Percentiles rank a stretch among this genome's conserved stretches.
These are phyloP conservation scores for Udeniomyces megalosporus DNA, from an alignment of 768 basidiomycete genomes.

Conservation along the genomic window DNA sequence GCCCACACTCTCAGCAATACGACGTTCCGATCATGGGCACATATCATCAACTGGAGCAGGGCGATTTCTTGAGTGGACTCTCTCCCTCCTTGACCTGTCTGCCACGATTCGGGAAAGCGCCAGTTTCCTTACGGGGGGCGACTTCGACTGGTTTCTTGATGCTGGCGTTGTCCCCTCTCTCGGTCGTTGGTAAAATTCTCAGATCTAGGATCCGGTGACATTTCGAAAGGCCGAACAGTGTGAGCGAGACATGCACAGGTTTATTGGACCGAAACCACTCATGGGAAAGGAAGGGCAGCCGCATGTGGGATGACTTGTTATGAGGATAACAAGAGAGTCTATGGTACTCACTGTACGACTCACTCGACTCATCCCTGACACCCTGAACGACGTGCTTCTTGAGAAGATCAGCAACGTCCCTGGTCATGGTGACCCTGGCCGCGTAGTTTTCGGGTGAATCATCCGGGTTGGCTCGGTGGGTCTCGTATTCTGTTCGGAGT, in stretches of 20 bases:
- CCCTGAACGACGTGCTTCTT: slow-evolving; percentile 11
- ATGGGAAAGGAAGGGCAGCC: background rate
- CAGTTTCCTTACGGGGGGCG: background rate
- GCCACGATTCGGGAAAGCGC: slow-evolving; percentile 12
- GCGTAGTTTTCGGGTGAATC: background rate
- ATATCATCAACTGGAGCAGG: background rate
- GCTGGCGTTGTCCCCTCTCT: slow-evolving; percentile 9
- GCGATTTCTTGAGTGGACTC: too few relatives aligned
- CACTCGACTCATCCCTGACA: background rate
- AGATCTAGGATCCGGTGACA: too few relatives aligned
- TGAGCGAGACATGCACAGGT: too few relatives aligned
- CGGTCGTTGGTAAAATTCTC: slow-evolving; percentile 4
- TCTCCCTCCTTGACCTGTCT: background rate
- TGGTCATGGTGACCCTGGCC: background rate
- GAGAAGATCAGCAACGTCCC: slow-evolving; percentile 5
- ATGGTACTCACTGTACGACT: background rate
- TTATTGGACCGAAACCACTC: background rate
- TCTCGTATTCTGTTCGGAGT: slow-evolving; percentile 6
- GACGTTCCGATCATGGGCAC: too few relatives aligned
- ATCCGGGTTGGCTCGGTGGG: background rate
- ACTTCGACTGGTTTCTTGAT: slow-evolving; percentile 4
- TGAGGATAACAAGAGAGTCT: background rate
- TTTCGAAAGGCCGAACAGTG: too few relatives aligned
- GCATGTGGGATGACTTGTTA: background rate
- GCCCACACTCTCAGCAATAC: too few relatives aligned